Conservation (phyloP, 2,329 filamentous ascomycete species). For the Fusarium pseudocircinatum region DNA sequence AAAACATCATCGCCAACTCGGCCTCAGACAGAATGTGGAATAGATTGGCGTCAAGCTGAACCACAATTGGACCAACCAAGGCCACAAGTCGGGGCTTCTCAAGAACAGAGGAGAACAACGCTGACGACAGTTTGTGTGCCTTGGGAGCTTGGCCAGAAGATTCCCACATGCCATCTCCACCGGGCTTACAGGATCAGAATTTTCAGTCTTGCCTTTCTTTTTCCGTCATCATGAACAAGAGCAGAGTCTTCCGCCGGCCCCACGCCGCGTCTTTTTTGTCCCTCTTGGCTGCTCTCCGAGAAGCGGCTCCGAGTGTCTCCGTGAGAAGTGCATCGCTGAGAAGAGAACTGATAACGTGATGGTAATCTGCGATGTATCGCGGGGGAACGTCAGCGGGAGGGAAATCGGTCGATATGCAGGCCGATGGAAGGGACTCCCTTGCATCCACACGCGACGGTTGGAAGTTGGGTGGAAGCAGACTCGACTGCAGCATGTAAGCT, state of each 20-base stretch:
- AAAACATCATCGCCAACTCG: not conserved
- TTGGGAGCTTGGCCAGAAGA: not conserved
- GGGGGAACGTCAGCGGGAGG: slow-evolving; percentile 11
- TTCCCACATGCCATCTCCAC: slow-evolving; percentile 35
- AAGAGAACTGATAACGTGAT: slow-evolving; percentile 7
- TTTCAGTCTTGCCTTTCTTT: slow-evolving; percentile 10
- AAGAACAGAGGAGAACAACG: not conserved
- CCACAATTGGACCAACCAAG: slow-evolving; percentile 1
- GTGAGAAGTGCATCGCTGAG: slow-evolving; percentile 1
- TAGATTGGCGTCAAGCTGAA: not conserved
- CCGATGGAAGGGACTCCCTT: slow-evolving; percentile 9
- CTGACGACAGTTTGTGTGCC: slow-evolving; percentile 25
- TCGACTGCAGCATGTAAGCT: slow-evolving; percentile 2
- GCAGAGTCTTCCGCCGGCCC: slow-evolving; percentile 28
- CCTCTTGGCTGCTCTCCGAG: slow-evolving; percentile 15
- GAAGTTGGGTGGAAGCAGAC: not conserved
- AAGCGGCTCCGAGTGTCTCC: slow-evolving; percentile 40
- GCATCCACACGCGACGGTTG: not conserved
- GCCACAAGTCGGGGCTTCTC: not conserved
- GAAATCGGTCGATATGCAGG: slow-evolving; percentile 25
- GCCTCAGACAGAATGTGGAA: not conserved
- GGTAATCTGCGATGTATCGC: slow-evolving; percentile 30
- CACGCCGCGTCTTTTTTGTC: slow-evolving; percentile 29
- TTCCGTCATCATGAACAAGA: not conserved
- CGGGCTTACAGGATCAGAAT: slow-evolving; percentile 30